Percentiles rank a stretch among this genome's conserved stretches.
Conservation (phyloP, 1,284 basidiomycete genomes). For the Golubevia sp. region DNA sequence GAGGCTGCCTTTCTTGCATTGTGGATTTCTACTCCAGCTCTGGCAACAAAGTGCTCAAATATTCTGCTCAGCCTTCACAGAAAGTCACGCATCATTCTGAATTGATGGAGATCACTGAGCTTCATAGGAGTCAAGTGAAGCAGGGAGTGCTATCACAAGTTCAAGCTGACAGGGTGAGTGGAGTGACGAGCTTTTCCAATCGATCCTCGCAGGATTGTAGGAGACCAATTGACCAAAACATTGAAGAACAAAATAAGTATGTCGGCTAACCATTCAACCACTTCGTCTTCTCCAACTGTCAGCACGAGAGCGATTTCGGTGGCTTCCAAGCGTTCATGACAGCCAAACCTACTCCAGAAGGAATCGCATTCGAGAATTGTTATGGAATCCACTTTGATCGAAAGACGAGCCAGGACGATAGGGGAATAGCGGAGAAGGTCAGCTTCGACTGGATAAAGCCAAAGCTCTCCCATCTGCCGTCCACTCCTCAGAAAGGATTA, state of each 20-base stretch:
- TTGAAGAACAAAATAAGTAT: neutral
- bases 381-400: slow-evolving; percentile 1
- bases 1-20: neutral
- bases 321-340: neutral
- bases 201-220: too few relatives aligned
- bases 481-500: neutral
- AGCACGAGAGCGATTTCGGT: neutral
- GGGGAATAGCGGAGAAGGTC: neutral
- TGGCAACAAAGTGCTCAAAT: neutral
- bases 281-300: neutral
- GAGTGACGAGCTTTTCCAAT: too few relatives aligned
- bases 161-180: too few relatives aligned
- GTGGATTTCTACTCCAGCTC: neutral
- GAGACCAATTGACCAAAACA: neutral
- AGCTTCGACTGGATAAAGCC: neutral
- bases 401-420: neutral
- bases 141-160: too few relatives aligned
- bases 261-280: neutral
- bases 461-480: neutral
- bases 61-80: neutral
- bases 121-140: neutral
- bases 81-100: neutral
- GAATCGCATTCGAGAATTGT: neutral
- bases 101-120: neutral
- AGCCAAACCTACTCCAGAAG: neutral